Evolutionary conservation across 352 stramenopile species (phyloP), one percentile per base, ranked within the genome.

Genomic region (Pythium rishiriense): DNA sequence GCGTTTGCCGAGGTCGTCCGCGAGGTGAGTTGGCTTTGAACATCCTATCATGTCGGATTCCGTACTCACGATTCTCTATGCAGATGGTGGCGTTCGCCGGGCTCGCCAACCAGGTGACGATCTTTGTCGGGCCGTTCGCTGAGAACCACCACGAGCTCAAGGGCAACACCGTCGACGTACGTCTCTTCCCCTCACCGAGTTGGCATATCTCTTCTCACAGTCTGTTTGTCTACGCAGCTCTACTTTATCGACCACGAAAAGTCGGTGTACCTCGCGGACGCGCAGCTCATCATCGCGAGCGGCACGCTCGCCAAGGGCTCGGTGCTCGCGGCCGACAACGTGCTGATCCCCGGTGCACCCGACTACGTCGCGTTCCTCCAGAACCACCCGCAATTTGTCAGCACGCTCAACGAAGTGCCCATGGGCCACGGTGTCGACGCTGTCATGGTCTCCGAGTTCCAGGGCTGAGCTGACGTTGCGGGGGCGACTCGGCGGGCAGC

Each of bases 241-340:
- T 80, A 73, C 68, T 83, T 86, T 55, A 74, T 83, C 42, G 74
- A 83, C 63, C 77, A 86, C 58, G 73, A 82, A 33, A 86, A 83
- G 66, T 62, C 47, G 1, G 42, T 75, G 26, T 83, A 86, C 45
- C 50, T 83, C 50, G 53, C 68, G 10, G 75, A 83, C 46, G 52
- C 74, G 55, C 78, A 86, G 74, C 49, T 78, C 25, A 84, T 86
- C n/a, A 17, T 81, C 6, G 68, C 45, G 1, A 84, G 74, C 24
- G 68, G 68, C 39, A 73, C 64, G 21, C 56, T 86, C 21, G 49
- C 26, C 1, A 60, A 72, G 8, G 73, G 75, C 10, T 83, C 75
- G 1, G 28, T 80, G n/a, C 59, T 86, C 21, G 62, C 57, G 7
- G 78, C 75, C 17, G 78, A 86, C 56, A 86, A 84, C 33, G 72